phyloP scores from a whole-genome alignment of 164 flowering plant genomes.

The Vitis labrusca region DNA sequence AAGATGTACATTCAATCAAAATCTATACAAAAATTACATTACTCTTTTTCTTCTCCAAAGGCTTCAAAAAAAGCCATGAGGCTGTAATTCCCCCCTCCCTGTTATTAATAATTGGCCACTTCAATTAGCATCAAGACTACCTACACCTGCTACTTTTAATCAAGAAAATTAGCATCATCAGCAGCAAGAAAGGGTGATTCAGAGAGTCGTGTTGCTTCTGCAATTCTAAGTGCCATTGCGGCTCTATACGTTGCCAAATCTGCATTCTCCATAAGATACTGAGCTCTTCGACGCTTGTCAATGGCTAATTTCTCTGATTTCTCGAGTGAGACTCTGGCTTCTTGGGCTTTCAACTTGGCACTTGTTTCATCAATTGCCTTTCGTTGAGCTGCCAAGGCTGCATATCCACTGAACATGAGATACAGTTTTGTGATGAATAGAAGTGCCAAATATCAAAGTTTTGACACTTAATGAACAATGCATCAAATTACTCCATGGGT shows the following conservation, averaged over 20 bases:
- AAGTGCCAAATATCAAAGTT: background rate
- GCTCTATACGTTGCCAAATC: conserved; percentile 73
- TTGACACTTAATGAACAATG: too few species aligned
- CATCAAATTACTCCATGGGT: too few species aligned
- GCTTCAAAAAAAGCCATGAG: conserved; percentile 21
- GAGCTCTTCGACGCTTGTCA: conserved; percentile 63
- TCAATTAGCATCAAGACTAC: background rate
- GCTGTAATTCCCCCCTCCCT: conserved; percentile 7
- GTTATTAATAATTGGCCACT: conserved; percentile 3
- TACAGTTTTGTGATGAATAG: background rate
- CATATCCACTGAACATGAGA: background rate
- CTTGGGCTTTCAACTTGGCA: conserved; percentile 40
- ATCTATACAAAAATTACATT: conserved; percentile 35
- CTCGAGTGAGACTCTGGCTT: conserved; percentile 45
- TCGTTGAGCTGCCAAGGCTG: conserved; percentile 31
- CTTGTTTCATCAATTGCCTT: conserved; percentile 30
- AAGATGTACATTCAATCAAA: conserved; percentile 37
- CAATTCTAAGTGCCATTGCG: conserved; percentile 58
- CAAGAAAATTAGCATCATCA: conserved; percentile 19
- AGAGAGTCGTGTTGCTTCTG: conserved; percentile 44
- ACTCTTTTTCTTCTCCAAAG: conserved; percentile 7
- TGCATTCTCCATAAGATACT: conserved; percentile 62
- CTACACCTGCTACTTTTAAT: conserved; percentile 6
- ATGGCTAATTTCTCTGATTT: conserved; percentile 42
- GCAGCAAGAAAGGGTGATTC: conserved; percentile 29